These are phyloP conservation scores for Scedosporium apiospermum DNA, from an alignment of 2,329 filamentous ascomycete genomes.

Conservation along the genomic window DNA sequence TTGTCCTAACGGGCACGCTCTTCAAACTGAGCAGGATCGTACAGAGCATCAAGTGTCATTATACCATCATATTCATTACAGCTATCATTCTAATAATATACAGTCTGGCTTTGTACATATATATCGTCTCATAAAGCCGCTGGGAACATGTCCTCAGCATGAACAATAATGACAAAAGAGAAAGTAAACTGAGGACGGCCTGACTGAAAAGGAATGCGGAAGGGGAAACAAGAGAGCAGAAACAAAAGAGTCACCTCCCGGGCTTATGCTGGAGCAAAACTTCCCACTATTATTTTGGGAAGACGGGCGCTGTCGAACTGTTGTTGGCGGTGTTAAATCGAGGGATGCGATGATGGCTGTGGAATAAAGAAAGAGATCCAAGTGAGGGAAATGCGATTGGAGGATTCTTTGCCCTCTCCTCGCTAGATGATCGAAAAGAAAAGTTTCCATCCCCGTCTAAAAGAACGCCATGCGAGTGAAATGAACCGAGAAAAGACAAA, in stretches of 20 bases:
- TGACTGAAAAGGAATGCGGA: no score
- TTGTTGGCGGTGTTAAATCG: no score
- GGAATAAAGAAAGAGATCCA: background rate
- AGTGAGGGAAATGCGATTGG: background rate
- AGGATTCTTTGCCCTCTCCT: background rate
- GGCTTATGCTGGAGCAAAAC: no score
- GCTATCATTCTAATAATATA: background rate
- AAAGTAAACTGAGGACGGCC: no score
- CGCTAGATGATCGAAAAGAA: background rate
- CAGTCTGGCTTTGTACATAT: background rate
- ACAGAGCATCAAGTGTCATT: background rate
- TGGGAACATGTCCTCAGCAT: background rate
- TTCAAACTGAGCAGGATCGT: no score
- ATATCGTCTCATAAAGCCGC: background rate
- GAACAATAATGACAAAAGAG: background rate
- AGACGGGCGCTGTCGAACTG: no score
- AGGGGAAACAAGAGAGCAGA: no score
- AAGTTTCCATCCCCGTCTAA: background rate
- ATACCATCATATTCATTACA: constrained; percentile 1
- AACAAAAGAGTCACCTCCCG: no score
- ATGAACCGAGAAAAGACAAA: background rate
- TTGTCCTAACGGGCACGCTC: no score
- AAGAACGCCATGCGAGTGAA: background rate
- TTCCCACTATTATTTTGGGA: no score
- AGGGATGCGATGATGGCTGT: no score